A percentile compares a stretch with the other conserved stretches of the same genome.
phyloP scores from a whole-genome alignment of 2,329 filamentous ascomycete species.

The Aspergillus nomiae region DNA sequence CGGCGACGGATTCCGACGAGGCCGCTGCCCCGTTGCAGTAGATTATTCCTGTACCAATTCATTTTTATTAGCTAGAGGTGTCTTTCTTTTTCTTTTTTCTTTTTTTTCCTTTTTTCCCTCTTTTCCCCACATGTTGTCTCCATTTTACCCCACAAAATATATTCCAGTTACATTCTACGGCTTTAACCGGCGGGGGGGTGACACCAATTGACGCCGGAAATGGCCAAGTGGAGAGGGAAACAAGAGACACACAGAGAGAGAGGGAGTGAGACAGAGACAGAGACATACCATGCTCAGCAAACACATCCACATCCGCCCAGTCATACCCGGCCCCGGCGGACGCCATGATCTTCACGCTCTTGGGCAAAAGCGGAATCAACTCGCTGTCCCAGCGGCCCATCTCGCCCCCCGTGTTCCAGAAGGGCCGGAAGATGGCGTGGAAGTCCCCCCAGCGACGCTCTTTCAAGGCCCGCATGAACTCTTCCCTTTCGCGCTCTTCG shows the following conservation, averaged over 20 bases:
- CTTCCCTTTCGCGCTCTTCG: conserved; percentile 32
- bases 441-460: conserved; percentile 43
- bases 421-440: conserved; percentile 58
- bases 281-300: conserved; percentile 60
- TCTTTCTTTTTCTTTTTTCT: conserved; percentile 11
- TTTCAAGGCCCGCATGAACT: conserved; percentile 47
- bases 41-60: conserved; percentile 22
- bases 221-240: too few species aligned
- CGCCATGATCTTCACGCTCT: conserved; percentile 58
- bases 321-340: conserved; percentile 65
- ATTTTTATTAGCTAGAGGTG: neutral
- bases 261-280: neutral
- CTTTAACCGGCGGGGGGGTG: neutral
- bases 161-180: neutral
- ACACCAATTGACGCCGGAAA: neutral
- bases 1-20: conserved; percentile 71
- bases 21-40: conserved; percentile 75
- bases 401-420: conserved; percentile 66
- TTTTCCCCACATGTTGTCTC: neutral
- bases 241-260: neutral
- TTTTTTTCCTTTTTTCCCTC: neutral
- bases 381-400: conserved; percentile 66
- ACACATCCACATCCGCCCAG: conserved; percentile 61
- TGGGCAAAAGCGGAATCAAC: conserved; percentile 57
- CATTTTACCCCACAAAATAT: neutral